phyloP scores from a whole-genome alignment of 805 yeast species.

The Myxozyma vanderwaltii region DNA sequence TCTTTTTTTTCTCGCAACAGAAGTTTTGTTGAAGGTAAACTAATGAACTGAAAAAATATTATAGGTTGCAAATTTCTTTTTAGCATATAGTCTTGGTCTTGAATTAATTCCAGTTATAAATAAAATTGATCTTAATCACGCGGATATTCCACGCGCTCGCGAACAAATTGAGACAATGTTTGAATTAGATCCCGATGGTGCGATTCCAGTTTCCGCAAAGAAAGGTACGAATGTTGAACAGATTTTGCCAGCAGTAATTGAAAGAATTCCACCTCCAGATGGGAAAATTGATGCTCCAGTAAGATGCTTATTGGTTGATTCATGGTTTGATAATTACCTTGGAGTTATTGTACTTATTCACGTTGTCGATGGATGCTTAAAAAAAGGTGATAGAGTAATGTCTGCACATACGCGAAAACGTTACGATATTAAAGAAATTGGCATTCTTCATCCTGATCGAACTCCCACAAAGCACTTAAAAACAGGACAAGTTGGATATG shows the following conservation, averaged over 20 bases:
- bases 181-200: conserved; percentile 72
- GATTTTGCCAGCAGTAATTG: conserved; percentile 79
- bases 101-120: conserved; percentile 85
- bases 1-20: too few relatives aligned
- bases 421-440: conserved; percentile 90
- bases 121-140: conserved; percentile 86
- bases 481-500: conserved; percentile 94
- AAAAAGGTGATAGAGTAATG: conserved; percentile 70
- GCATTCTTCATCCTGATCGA: conserved; percentile 92
- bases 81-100: conserved; percentile 84
- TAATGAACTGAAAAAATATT: not conserved
- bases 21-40: too few relatives aligned
- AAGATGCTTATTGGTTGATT: conserved; percentile 84
- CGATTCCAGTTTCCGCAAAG: conserved; percentile 87
- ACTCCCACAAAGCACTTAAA: conserved; percentile 60
- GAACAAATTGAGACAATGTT: conserved; percentile 85
- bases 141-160: conserved; percentile 76
- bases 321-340: conserved; percentile 92
- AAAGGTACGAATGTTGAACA: conserved; percentile 79
- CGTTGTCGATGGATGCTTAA: conserved; percentile 78
- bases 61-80: conserved; percentile 78
- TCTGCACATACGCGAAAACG: conserved; percentile 75
- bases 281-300: conserved; percentile 58
- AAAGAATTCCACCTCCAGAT: conserved; percentile 75
- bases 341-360: conserved; percentile 88